These are phyloP conservation scores for Odonthalia washingtoniensis DNA, from an alignment of 31 red algal genomes.

Conservation along the genomic window DNA sequence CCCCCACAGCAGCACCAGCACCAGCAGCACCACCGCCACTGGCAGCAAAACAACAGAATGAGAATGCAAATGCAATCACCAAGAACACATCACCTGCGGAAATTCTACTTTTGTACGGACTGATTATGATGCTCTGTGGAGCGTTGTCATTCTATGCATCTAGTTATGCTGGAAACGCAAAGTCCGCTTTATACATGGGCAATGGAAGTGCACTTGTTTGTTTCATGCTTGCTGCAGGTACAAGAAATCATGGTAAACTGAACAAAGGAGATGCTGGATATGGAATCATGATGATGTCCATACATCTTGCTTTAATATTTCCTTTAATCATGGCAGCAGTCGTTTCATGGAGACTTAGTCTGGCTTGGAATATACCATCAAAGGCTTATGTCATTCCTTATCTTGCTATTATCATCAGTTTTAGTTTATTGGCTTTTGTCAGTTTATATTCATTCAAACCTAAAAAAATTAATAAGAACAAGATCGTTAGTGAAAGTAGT, in stretches of 20 bases:
- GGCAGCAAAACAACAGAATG: not conserved
- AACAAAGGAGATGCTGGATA: constrained; percentile 59
- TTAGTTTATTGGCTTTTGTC: constrained; percentile 35
- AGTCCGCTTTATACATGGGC: constrained; percentile 66
- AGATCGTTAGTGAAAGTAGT: no score
- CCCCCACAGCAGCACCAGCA: no score
- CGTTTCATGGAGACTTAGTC: constrained; percentile 47
- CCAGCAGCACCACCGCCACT: no score
- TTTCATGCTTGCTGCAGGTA: constrained; percentile 48
- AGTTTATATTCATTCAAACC: constrained; percentile 46
- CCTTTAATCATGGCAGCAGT: constrained; percentile 44
- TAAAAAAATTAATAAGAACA: constrained; percentile 32
- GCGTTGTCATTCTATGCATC: constrained; percentile 62
- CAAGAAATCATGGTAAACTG: constrained; percentile 39
- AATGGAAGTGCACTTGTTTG: constrained; percentile 58
- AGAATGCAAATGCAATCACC: not conserved
- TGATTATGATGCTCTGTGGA: constrained; percentile 59
- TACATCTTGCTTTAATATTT: no score
- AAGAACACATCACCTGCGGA: constrained; percentile 41
- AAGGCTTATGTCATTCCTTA: constrained; percentile 66
- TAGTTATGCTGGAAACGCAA: constrained; percentile 18
- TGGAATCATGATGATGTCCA: no score
- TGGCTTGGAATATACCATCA: constrained; percentile 53
- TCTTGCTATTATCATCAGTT: constrained; percentile 41
- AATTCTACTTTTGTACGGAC: constrained; percentile 42